Base-by-base conservation (phyloP, 2,329 filamentous ascomycete species). In the Cadophora gregata region DNA sequence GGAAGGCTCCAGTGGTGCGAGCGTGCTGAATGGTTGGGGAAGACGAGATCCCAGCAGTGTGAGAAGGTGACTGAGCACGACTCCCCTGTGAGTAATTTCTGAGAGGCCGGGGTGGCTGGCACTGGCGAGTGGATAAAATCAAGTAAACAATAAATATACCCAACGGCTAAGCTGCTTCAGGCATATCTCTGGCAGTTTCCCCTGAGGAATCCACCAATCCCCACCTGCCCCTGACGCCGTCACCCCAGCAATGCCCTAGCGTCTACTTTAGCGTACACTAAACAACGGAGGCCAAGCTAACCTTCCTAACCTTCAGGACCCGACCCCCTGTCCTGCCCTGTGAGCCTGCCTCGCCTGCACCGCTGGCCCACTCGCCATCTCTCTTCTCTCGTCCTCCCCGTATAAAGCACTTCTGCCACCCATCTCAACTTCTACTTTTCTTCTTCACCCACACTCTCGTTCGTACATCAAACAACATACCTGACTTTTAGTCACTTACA, bases 401-500 rank as follows among this genome's bases (percentile, higher is more conserved):
- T 71, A 72, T 69, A 69, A 67, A 66, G 63, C 42, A 64, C 31
- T 67, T 68, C 67, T 59, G 56, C 59, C 63, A 59, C 66, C 70
- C 62, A 64, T 24, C 61, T 61, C 55, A 55, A 55, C 55, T 42
- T 1, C 48, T 47, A 25, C 50, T 63, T 70, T 68, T 56, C 48
- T 64, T 69, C 66, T 50, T 70, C 67, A 70, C 66, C 71, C 72
- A 69, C 70, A 72, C 69, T 67, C 71, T 64, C 63, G 48, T 64
- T 70, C 62, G 21, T 53, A 64, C 50, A 64, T 59, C 59, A 62
- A 62, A 56, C 56, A 58, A 60, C 55, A 48, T 62, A 63, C 68
- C 65, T 65, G 73, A 74, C 73, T 72, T 72, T 74, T 72, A 73
- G 73, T 75, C 74, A 73, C 62, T 75, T 73, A 74, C 73, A 76